Base-by-base conservation (phyloP, 495 filamentous ascomycete species). In the Amphirosellinia nigrospora region DNA sequence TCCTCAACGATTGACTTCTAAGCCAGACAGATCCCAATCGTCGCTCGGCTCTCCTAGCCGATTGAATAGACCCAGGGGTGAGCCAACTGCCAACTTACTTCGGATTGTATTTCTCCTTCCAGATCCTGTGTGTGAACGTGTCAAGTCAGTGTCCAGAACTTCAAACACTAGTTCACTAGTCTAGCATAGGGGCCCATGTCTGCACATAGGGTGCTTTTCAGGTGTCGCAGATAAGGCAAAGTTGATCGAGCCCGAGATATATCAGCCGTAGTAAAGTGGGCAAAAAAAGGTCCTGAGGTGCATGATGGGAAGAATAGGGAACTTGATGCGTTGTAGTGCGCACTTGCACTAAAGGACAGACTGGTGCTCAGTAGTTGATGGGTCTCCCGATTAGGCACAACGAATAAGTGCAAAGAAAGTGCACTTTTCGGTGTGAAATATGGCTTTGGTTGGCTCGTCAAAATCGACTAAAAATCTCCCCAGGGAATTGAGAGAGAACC, bases 101-200 rank as follows among this genome's bases (percentile, higher is more conserved):
- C 79, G 71, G 93, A 77, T 92, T 88, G 81, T 97, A 97, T 80
- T 97, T 97, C 58, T 95, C 92, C 78, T 97, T 97, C 94, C 94
- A 97, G 71, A 97, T 97, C 94, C 94, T 97, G 74, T 69, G 66
- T 30, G 64, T 59, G 63, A 65, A 62, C 53, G 63, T 69, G 63
- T 66, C 46, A 75, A 71, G 72, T 77, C 65, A 74, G 70, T 50
- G 68, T 68, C 60, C 68, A 64, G 52, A 36, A 34, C n/a, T 56
- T 46, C 45, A 64, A 64, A 64, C 68, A 64, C 68, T 70, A 70
- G 59, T 38, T 58, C 21, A 16, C 56, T 64, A 41, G 66, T 61
- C 34, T 64, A 52, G 56, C 58, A 21, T 68, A 30, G 36, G 36
- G 55, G 39, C 52, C 53, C 53, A 59, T 58, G n/a, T 9, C 39